A percentile compares a stretch with the other conserved stretches of the same genome.
Evolutionary conservation across 352 stramenopile genomes (phyloP).

Genomic region (Pythium biforme): DNA sequence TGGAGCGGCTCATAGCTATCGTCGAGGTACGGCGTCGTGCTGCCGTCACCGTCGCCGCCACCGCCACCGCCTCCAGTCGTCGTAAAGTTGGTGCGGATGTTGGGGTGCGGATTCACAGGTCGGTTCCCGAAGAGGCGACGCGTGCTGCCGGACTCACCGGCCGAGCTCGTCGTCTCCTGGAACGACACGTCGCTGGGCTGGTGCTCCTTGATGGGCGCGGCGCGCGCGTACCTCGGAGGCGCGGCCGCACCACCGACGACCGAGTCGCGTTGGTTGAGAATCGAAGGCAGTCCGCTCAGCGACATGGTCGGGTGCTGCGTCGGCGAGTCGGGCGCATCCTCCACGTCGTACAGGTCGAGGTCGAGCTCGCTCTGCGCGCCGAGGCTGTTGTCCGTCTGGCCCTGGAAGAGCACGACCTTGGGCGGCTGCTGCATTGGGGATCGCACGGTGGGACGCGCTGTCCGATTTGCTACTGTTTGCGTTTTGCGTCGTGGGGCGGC

Average conservation of each 20-base stretch:
- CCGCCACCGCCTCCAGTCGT: conserved; percentile 18
- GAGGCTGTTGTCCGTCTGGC: conserved; percentile 34
- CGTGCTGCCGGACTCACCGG: conserved; percentile 17
- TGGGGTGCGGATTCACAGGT: conserved; percentile 30
- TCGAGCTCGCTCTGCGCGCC: conserved; percentile 58
- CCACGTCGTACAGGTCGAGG: conserved; percentile 57
- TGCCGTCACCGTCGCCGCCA: conserved; percentile 21
- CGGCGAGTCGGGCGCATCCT: conserved; percentile 32
- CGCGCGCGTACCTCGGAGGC: not conserved
- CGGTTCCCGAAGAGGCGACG: conserved; percentile 7
- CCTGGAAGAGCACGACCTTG: conserved; percentile 16
- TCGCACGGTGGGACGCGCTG: too few relatives aligned
- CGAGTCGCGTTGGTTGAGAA: conserved; percentile 20
- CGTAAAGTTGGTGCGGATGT: conserved; percentile 52
- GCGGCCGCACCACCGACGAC: too few relatives aligned
- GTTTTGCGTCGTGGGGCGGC: too few relatives aligned
- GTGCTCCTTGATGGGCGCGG: conserved; percentile 6
- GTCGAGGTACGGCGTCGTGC: conserved; percentile 24
- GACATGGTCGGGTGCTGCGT: conserved; percentile 14
- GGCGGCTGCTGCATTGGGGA: conserved; percentile 12
- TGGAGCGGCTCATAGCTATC: conserved; percentile 46
- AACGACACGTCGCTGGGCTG: conserved; percentile 8
- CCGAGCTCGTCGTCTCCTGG: conserved; percentile 18
- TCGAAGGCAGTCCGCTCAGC: conserved; percentile 22
- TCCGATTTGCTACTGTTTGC: not conserved